These are phyloP conservation scores for Albifimbria verrucaria DNA, from an alignment of 2,329 filamentous ascomycete species.

Conservation along the genomic window DNA sequence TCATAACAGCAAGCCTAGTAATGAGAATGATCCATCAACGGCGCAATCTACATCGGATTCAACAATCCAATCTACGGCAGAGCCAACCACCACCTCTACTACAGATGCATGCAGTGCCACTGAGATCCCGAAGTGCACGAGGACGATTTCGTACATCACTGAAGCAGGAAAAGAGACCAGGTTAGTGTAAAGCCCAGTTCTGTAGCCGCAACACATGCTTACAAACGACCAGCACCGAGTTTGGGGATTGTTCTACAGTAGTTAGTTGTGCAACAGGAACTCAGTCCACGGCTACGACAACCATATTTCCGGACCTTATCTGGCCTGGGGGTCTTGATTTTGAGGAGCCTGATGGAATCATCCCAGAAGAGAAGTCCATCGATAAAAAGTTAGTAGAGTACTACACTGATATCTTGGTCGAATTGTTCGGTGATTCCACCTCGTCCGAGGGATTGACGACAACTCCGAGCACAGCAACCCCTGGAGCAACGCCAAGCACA, in stretches of 20 bases:
- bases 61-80: not conserved
- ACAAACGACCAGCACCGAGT: not conserved
- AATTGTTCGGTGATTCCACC: not conserved
- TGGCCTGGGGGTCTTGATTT: not conserved
- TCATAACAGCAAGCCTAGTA: not conserved
- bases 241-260: not conserved
- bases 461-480: not conserved
- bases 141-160: not conserved
- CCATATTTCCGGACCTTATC: not conserved
- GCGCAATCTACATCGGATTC: no score
- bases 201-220: not conserved
- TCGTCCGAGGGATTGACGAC: not conserved
- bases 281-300: not conserved
- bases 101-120: not conserved
- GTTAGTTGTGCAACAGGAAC: not conserved
- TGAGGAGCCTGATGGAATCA: not conserved
- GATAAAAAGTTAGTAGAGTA: not conserved
- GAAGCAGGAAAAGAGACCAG: not conserved
- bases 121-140: not conserved
- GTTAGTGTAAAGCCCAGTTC: not conserved
- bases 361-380: not conserved
- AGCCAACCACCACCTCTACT: not conserved
- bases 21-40: not conserved
- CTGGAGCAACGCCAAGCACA: not conserved
- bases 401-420: not conserved